Percentiles rank a stretch among this genome's conserved stretches.
Conservation (phyloP, 2,329 filamentous ascomycete genomes). For the Sordariomycetes sp. region DNA sequence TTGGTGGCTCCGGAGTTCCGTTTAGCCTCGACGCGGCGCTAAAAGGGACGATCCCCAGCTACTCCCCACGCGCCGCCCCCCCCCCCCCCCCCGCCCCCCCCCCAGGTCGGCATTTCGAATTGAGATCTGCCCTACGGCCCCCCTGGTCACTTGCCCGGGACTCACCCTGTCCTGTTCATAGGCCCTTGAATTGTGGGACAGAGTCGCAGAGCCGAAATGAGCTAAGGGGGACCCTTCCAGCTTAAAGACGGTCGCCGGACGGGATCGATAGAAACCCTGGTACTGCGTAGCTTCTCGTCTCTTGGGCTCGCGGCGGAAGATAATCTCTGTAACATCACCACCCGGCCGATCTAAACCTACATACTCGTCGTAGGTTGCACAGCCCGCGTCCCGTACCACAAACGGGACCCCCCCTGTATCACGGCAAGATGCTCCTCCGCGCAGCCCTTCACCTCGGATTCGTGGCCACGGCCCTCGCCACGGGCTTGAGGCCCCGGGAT, state of each 20-base stretch:
- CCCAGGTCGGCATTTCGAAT: not conserved
- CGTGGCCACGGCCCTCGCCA: not conserved
- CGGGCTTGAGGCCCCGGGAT: not conserved
- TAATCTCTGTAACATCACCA: too few species aligned
- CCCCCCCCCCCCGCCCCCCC: too few species aligned
- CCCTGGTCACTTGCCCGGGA: not conserved
- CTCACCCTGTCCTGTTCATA: not conserved
- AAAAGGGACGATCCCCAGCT: too few species aligned
- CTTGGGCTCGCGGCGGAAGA: too few species aligned
- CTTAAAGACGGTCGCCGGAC: not conserved
- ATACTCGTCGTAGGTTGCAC: too few species aligned
- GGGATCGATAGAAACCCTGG: too few species aligned
- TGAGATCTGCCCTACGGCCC: not conserved
- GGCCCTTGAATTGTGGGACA: not conserved
- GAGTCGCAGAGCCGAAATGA: not conserved
- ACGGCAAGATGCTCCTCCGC: not conserved
- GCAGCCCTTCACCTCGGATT: not conserved
- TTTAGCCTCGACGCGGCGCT: too few species aligned
- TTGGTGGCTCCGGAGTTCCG: too few species aligned
- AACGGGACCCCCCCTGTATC: not conserved
- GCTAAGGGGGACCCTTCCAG: not conserved
- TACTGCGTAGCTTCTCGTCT: too few species aligned
- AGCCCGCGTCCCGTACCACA: too few species aligned
- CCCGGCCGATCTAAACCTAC: too few species aligned
- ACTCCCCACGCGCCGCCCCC: not conserved